A percentile compares a stretch with the other conserved stretches of the same genome.
Conservation (phyloP, 495 filamentous ascomycete species). For the Hypoxylon crocopeplum region DNA sequence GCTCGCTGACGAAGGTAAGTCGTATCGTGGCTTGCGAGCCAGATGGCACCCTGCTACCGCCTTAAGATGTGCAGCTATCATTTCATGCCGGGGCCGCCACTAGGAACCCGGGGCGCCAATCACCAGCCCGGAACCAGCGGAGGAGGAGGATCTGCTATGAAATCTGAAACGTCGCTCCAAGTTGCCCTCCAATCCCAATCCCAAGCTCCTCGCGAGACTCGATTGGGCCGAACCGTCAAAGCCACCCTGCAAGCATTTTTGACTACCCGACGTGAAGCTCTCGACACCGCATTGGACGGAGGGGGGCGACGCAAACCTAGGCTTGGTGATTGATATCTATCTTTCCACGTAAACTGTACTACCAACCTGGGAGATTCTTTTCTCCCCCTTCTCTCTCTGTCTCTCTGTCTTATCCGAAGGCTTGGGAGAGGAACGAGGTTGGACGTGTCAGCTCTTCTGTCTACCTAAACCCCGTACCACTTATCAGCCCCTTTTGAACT, state of each 20-base stretch:
- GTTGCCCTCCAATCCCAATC: conserved; percentile 29
- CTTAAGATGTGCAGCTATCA: conserved; percentile 34
- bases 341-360: conserved; percentile 33
- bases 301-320: conserved; percentile 17
- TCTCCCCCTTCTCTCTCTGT: background rate
- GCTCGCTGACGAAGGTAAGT: no score
- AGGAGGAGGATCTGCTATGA: conserved; percentile 31
- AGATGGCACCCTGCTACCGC: conserved; percentile 12
- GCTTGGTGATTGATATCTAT: conserved; percentile 22
- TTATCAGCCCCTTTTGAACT: conserved; percentile 8
- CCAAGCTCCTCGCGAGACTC: conserved; percentile 19
- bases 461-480: background rate
- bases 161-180: conserved; percentile 39
- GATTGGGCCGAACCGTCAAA: conserved; percentile 25
- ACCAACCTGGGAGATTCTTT: background rate
- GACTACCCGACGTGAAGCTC: conserved; percentile 16
- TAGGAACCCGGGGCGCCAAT: conserved; percentile 29
- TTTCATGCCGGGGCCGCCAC: conserved; percentile 18
- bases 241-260: conserved; percentile 31
- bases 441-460: conserved; percentile 18
- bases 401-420: background rate
- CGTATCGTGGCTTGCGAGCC: conserved; percentile 8
- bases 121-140: conserved; percentile 7
- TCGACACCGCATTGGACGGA: conserved; percentile 23
- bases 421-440: conserved; percentile 7